phyloP scores from a whole-genome alignment of 208 protist genomes.

The Trypanosoma cruzi region DNA sequence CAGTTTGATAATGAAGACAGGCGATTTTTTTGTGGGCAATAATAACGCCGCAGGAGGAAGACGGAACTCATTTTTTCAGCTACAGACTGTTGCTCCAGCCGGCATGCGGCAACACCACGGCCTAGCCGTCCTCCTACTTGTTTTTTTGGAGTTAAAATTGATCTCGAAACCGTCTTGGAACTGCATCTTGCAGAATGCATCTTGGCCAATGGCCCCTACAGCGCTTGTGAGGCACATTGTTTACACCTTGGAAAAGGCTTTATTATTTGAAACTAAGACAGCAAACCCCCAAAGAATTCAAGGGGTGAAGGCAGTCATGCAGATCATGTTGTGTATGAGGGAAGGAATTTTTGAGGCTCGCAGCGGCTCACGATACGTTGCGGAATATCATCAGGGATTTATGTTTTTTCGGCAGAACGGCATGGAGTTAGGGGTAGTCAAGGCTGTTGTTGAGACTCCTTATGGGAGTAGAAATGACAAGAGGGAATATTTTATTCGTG shows the following conservation, averaged over 20 bases:
- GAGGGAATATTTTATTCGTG: constrained; percentile 16
- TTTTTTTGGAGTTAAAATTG: constrained; percentile 11
- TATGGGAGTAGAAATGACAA: neutral
- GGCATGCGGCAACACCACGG: constrained; percentile 16
- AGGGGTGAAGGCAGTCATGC: constrained; percentile 18
- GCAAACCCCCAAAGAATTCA: constrained; percentile 3
- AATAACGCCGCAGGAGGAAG: neutral
- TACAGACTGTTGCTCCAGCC: neutral
- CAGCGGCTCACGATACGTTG: neutral
- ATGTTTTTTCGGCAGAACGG: constrained; percentile 6
- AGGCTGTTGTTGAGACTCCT: neutral
- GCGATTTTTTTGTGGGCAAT: neutral
- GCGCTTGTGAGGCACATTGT: constrained; percentile 8
- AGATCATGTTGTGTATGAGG: neutral
- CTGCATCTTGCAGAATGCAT: constrained; percentile 4
- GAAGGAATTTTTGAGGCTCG: neutral
- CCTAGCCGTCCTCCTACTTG: constrained; percentile 12
- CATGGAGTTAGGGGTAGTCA: constrained; percentile 10
- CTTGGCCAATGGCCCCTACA: constrained; percentile 15
- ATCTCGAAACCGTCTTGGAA: neutral
- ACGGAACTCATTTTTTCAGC: neutral
- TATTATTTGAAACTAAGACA: neutral
- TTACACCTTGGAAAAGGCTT: neutral
- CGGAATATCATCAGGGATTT: constrained; percentile 19
- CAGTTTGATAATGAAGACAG: constrained; percentile 1